phyloP scores from a whole-genome alignment of 2,329 filamentous ascomycete genomes.

The Dactylonectria estremocensis region DNA sequence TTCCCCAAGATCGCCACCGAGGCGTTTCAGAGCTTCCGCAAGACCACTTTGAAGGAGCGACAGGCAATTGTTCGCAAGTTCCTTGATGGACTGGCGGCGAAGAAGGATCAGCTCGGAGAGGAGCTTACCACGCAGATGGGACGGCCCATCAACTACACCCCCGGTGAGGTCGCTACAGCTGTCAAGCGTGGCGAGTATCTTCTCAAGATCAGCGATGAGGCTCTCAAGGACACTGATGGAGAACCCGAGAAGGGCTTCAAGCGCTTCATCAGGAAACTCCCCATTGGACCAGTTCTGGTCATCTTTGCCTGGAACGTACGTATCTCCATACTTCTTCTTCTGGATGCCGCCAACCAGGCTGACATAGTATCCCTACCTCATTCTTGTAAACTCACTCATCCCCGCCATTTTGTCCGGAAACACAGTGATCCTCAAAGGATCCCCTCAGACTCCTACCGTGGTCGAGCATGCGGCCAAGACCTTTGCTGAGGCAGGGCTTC shows the following conservation, averaged over 20 bases:
- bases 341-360: conserved; percentile 24
- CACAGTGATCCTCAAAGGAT: conserved; percentile 93
- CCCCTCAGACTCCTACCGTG: conserved; percentile 93
- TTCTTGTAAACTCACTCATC: conserved; percentile 91
- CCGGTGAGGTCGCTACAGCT: conserved; percentile 87
- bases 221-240: conserved; percentile 84
- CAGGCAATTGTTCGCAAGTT: conserved; percentile 87
- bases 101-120: conserved; percentile 84
- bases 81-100: conserved; percentile 77
- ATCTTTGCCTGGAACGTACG: conserved; percentile 97
- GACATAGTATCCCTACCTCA: conserved; percentile 90
- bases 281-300: conserved; percentile 88
- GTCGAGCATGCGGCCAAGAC: conserved; percentile 86
- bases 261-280: conserved; percentile 89
- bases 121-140: conserved; percentile 98
- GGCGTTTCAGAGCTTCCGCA: conserved; percentile 83
- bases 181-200: conserved; percentile 89
- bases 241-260: conserved; percentile 91
- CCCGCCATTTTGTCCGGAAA: conserved; percentile 94
- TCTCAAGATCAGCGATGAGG: conserved; percentile 85
- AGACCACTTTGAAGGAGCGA: conserved; percentile 81
- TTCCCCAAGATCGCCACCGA: conserved; percentile 81
- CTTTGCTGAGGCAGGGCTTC: conserved; percentile 86
- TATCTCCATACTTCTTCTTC: conserved; percentile 29
- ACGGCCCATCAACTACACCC: conserved; percentile 88